phyloP scores from a whole-genome alignment of 2,329 filamentous ascomycete species.

The Aspergillus sp. region DNA sequence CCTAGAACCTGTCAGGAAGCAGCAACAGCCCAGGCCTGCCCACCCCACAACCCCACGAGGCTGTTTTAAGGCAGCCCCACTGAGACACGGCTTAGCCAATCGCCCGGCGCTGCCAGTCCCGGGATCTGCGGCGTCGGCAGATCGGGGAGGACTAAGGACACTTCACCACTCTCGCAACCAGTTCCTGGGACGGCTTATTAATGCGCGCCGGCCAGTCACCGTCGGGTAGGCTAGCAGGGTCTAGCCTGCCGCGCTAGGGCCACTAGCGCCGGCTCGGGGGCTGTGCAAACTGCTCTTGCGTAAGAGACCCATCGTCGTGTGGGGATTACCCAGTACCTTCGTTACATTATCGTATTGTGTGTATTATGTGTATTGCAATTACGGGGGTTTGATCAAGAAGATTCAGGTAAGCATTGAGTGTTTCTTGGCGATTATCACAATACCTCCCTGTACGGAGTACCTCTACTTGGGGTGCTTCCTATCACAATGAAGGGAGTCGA shows the following conservation, averaged over 20 bases:
- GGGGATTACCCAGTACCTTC: neutral
- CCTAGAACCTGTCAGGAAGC: slow-evolving; percentile 17
- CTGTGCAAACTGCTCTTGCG: slow-evolving; percentile 28
- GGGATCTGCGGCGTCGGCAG: slow-evolving; percentile 19
- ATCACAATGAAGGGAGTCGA: no score
- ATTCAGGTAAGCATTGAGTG: slow-evolving; percentile 1
- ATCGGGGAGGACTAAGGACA: slow-evolving; percentile 17
- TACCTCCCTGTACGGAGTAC: neutral
- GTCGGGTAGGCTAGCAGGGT: neutral
- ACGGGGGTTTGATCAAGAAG: neutral
- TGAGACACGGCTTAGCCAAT: slow-evolving; percentile 8
- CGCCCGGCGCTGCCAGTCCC: neutral
- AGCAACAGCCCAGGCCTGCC: slow-evolving; percentile 19
- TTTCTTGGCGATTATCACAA: neutral
- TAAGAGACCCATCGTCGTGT: slow-evolving; percentile 16
- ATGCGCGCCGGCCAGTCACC: slow-evolving; percentile 1
- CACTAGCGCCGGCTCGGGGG: slow-evolving; percentile 25
- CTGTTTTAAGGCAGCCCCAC: slow-evolving; percentile 20
- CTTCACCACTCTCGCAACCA: slow-evolving; percentile 8
- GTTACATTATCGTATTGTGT: no score
- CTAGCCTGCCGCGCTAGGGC: neutral
- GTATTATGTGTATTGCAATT: no score
- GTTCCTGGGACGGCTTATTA: slow-evolving; percentile 17
- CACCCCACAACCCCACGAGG: slow-evolving; percentile 26
- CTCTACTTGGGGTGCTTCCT: no score